These are phyloP conservation scores for Diplotaxis tenuifolia DNA, from an alignment of 345 rosid genomes.

Conservation along the genomic window DNA sequence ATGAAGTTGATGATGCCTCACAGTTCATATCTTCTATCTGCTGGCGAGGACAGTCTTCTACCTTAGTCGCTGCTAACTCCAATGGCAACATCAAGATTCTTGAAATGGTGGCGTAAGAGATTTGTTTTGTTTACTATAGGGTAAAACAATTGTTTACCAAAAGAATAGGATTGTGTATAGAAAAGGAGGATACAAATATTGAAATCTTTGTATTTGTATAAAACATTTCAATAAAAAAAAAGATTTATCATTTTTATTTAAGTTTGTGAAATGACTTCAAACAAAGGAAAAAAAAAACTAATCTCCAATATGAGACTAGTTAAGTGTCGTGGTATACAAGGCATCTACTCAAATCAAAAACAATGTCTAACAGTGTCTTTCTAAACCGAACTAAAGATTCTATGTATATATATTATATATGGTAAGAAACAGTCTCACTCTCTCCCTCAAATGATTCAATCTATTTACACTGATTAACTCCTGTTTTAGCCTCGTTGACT, in stretches of 20 bases:
- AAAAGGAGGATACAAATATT: conserved; percentile 26
- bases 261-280: conserved; percentile 1
- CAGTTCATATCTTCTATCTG: conserved; percentile 87
- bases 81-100: conserved; percentile 79
- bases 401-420: conserved; percentile 24
- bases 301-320: conserved; percentile 15
- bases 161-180: conserved; percentile 19
- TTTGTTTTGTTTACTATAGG: conserved; percentile 27
- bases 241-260: conserved; percentile 8
- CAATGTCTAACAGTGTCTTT: conserved; percentile 22
- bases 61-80: conserved; percentile 84
- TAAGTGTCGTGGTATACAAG: conserved; percentile 27
- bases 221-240: conserved; percentile 10
- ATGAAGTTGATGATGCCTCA: conserved; percentile 56
- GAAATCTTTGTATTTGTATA: conserved; percentile 27
- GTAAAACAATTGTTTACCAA: conserved; percentile 19
- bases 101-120: conserved; percentile 58
- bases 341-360: conserved; percentile 16
- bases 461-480: conserved; percentile 51
- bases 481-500: conserved; percentile 40
- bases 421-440: conserved; percentile 21
- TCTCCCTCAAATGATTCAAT: conserved; percentile 7
- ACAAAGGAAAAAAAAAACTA: conserved; percentile 5
- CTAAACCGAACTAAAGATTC: conserved; percentile 31
- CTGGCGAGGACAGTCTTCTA: conserved; percentile 79